These are phyloP conservation scores for Candida coquimbonensis DNA, from an alignment of 805 yeast genomes.

Conservation along the genomic window DNA sequence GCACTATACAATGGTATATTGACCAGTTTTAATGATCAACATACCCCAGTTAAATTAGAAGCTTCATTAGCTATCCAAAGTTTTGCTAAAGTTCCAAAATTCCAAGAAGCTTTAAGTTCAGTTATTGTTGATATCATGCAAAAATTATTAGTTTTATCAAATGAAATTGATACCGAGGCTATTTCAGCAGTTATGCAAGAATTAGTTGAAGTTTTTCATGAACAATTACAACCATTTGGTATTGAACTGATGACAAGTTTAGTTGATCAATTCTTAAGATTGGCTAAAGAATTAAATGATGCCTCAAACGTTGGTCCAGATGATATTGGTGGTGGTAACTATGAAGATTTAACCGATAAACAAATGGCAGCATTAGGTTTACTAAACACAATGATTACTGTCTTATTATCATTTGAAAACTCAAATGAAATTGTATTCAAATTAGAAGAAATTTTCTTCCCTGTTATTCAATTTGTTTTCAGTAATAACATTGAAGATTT, in stretches of 20 bases:
- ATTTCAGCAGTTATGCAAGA: constrained; percentile 91
- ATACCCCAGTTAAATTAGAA: constrained; percentile 72
- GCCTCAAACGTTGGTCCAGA: constrained; percentile 40
- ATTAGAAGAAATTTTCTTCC: constrained; percentile 61
- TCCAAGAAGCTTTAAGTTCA: constrained; percentile 58
- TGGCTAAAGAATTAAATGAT: constrained; percentile 66
- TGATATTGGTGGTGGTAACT: constrained; percentile 25
- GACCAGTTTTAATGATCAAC: constrained; percentile 31
- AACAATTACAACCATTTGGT: constrained; percentile 88
- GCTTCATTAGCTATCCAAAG: constrained; percentile 85
- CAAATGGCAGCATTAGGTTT: constrained; percentile 78
- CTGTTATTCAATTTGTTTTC: constrained; percentile 63
- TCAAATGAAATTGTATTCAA: constrained; percentile 57
- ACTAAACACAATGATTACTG: constrained; percentile 74
- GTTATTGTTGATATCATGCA: constrained; percentile 81
- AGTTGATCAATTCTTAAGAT: constrained; percentile 64
- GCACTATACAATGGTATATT: constrained; percentile 41
- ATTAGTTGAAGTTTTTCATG: constrained; percentile 82
- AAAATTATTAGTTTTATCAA: constrained; percentile 62
- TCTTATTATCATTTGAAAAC: constrained; percentile 75
- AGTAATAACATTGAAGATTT: constrained; percentile 63
- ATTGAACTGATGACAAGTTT: constrained; percentile 56
- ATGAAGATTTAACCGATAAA: constrained; percentile 52
- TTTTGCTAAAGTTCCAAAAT: constrained; percentile 55
- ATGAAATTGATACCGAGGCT: constrained; percentile 80